Conservation (phyloP, 805 yeast genomes). For the Ascoidea rubescens region DNA sequence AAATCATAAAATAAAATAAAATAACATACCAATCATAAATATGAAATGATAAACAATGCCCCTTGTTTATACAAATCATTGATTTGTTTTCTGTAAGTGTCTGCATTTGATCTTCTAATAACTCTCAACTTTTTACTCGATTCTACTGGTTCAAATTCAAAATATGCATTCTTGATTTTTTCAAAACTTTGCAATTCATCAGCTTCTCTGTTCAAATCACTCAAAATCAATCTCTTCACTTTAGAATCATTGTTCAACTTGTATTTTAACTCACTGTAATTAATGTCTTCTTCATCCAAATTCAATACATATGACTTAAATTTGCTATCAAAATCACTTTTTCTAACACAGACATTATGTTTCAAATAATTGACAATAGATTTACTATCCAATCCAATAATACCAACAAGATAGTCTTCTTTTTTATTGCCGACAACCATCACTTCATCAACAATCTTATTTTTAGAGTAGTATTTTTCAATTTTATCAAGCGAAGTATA, state of each 20-base stretch:
- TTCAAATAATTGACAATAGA: conserved; percentile 13
- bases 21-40: no score
- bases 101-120: no score
- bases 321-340: no score
- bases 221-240: conserved; percentile 22
- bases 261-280: conserved; percentile 9
- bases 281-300: conserved; percentile 15
- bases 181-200: conserved; percentile 33
- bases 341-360: conserved; percentile 12
- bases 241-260: conserved; percentile 18
- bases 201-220: conserved; percentile 23
- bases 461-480: conserved; percentile 46
- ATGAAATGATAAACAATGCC: no score
- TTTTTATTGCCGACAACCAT: conserved; percentile 53
- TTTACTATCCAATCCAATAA: conserved; percentile 45
- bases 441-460: conserved; percentile 38
- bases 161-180: conserved; percentile 28
- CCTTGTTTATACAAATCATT: no score
- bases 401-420: conserved; percentile 40
- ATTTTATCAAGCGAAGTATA: conserved; percentile 67
- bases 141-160: conserved; percentile 30
- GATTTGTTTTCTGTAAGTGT: no score
- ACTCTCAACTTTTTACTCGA: no score
- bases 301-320: not conserved
- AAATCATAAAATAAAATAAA: no score